Evolutionary conservation across 2,329 filamentous ascomycete species (phyloP).

Genomic region (Amauroascus niger): DNA sequence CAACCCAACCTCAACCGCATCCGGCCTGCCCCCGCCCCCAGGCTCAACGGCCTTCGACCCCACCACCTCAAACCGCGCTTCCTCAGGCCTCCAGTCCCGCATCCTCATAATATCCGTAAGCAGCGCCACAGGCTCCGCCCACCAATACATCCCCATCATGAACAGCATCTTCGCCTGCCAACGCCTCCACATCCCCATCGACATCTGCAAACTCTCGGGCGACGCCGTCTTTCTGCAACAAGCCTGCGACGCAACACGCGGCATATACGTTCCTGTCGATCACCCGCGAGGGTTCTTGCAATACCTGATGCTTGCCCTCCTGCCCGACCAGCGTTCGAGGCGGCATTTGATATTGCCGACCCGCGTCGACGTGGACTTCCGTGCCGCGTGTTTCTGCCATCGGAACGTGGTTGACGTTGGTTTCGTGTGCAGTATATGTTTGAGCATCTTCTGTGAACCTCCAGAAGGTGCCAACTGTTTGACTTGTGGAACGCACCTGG

Average conservation of each 20-base stretch:
- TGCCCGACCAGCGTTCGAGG: slow-evolving; percentile 59
- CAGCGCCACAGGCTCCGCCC: slow-evolving; percentile 74
- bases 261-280: slow-evolving; percentile 57
- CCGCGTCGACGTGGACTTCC: slow-evolving; percentile 82
- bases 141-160: slow-evolving; percentile 96
- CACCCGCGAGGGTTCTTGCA: slow-evolving; percentile 66
- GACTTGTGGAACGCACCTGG: slow-evolving; percentile 70
- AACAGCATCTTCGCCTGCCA: slow-evolving; percentile 95
- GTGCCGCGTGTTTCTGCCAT: slow-evolving; percentile 97
- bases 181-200: slow-evolving; percentile 76
- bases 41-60: slow-evolving; percentile 12
- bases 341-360: slow-evolving; percentile 65
- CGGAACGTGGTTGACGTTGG: slow-evolving; percentile 80
- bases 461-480: slow-evolving; percentile 59
- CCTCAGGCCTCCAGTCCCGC: slow-evolving; percentile 56
- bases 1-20: slow-evolving; percentile 21
- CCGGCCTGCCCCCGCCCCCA: slow-evolving; percentile 15
- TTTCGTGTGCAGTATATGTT: slow-evolving; percentile 90
- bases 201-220: slow-evolving; percentile 77
- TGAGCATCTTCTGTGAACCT: slow-evolving; percentile 79
- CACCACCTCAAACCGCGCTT: slow-evolving; percentile 38
- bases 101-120: slow-evolving; percentile 88
- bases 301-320: slow-evolving; percentile 88
- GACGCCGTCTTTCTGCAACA: slow-evolving; percentile 91
- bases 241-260: slow-evolving; percentile 63